A percentile compares a stretch with the other conserved stretches of the same genome.
These are phyloP conservation scores for Phytophthora citricola DNA, from an alignment of 352 stramenopile genomes.

Conservation along the genomic window DNA sequence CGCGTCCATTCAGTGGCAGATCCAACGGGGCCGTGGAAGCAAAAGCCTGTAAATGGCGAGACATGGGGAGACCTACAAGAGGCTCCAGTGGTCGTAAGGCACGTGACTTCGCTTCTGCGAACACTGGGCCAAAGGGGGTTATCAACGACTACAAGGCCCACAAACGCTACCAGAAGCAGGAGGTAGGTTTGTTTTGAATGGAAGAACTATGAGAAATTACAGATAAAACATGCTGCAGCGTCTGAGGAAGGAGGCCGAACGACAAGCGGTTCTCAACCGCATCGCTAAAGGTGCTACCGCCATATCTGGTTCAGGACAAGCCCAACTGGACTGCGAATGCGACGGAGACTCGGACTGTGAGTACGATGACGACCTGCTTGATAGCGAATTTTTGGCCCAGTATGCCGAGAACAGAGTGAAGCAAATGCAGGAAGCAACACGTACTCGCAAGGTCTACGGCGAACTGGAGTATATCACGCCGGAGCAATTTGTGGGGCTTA, in stretches of 20 bases:
- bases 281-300: slow-evolving; percentile 64
- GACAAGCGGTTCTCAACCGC: slow-evolving; percentile 54
- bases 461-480: slow-evolving; percentile 66
- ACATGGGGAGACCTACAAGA: slow-evolving; percentile 51
- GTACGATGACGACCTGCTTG: slow-evolving; percentile 57
- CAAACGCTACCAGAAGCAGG: slow-evolving; percentile 64
- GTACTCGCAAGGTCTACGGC: slow-evolving; percentile 51
- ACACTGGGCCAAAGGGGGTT: slow-evolving; percentile 85
- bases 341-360: slow-evolving; percentile 46
- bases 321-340: slow-evolving; percentile 24
- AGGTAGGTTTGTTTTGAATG: slow-evolving; percentile 37
- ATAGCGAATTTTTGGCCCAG: slow-evolving; percentile 63
- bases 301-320: slow-evolving; percentile 13
- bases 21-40: slow-evolving; percentile 71
- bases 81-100: slow-evolving; percentile 32
- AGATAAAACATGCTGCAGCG: slow-evolving; percentile 33
- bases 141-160: slow-evolving; percentile 86
- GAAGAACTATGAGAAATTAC: not conserved
- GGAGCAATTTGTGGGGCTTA: slow-evolving; percentile 61
- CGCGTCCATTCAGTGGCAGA: slow-evolving; percentile 75
- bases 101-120: slow-evolving; percentile 61
- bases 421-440: slow-evolving; percentile 60
- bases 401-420: slow-evolving; percentile 72
- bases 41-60: slow-evolving; percentile 51
- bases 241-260: slow-evolving; percentile 54